Evolutionary conservation across 805 yeast genomes (phyloP).

Genomic region (Hanseniaspora vineae): DNA sequence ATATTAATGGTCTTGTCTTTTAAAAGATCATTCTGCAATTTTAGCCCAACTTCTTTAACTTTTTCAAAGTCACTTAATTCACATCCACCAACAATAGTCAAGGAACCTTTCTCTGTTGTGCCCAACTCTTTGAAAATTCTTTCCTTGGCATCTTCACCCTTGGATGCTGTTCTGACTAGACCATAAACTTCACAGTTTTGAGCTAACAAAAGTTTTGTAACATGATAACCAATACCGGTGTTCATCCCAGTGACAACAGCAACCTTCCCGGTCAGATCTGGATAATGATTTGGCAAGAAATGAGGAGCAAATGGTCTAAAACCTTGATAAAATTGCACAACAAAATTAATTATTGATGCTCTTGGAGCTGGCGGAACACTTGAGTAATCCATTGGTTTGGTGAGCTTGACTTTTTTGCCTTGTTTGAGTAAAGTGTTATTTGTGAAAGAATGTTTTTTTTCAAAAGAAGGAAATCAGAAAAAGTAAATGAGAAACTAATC

Average conservation of each 20-base stretch:
- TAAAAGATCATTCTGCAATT: conserved; percentile 9
- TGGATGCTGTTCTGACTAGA: conserved; percentile 24
- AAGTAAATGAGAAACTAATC: too few relatives aligned
- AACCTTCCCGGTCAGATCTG: conserved; percentile 26
- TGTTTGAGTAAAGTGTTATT: too few relatives aligned
- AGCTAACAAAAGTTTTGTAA: conserved; percentile 17
- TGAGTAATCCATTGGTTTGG: conserved; percentile 1
- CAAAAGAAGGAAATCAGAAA: too few relatives aligned
- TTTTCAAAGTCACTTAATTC: conserved; percentile 29
- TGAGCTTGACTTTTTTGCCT: neutral
- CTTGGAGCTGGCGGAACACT: conserved; percentile 13
- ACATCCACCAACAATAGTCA: conserved; percentile 15
- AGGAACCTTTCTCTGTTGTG: conserved; percentile 15
- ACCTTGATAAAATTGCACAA: conserved; percentile 13
- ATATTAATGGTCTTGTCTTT: conserved; percentile 16
- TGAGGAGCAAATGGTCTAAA: conserved; percentile 18
- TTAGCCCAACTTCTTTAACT: conserved; percentile 20
- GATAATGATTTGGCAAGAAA: conserved; percentile 23
- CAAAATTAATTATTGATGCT: conserved; percentile 5
- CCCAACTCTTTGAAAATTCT: conserved; percentile 13
- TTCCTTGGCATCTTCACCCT: conserved; percentile 23
- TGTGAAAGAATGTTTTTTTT: too few relatives aligned
- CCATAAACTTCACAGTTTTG: conserved; percentile 23
- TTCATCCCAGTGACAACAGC: conserved; percentile 30
- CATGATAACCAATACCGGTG: conserved; percentile 25